Conservation (phyloP, 2,329 filamentous ascomycete species). For the Incumbomyces delicatus region DNA sequence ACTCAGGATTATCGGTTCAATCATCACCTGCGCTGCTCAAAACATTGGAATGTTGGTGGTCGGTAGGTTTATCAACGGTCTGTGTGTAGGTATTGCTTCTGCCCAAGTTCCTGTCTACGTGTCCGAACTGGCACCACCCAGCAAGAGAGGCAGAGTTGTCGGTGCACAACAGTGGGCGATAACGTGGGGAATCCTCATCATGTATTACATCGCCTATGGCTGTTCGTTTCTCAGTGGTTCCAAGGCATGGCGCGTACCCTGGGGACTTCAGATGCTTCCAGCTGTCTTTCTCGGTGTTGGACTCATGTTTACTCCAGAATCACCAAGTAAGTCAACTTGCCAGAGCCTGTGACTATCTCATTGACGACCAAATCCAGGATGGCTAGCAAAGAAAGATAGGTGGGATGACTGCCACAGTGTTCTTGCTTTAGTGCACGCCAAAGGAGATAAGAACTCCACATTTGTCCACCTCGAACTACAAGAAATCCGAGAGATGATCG, state of each 20-base stretch:
- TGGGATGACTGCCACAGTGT: slow-evolving; percentile 45
- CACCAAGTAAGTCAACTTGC: slow-evolving; percentile 52
- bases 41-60: slow-evolving; percentile 62
- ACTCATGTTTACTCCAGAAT: slow-evolving; percentile 53
- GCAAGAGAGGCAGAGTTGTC: slow-evolving; percentile 52
- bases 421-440: slow-evolving; percentile 50
- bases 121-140: slow-evolving; percentile 53
- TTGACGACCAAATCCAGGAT: slow-evolving; percentile 43
- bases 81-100: slow-evolving; percentile 64
- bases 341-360: not conserved
- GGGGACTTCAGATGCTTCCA: slow-evolving; percentile 55
- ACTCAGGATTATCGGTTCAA: slow-evolving; percentile 9
- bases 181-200: slow-evolving; percentile 58
- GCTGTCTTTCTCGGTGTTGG: slow-evolving; percentile 48
- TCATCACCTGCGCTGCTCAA: slow-evolving; percentile 33
- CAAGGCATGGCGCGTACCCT: slow-evolving; percentile 53
- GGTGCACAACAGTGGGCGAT: slow-evolving; percentile 67
- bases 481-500: slow-evolving; percentile 64
- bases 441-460: slow-evolving; percentile 53
- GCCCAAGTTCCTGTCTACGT: slow-evolving; percentile 63
- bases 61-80: slow-evolving; percentile 59
- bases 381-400: slow-evolving; percentile 53
- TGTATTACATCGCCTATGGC: slow-evolving; percentile 47
- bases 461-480: slow-evolving; percentile 59
- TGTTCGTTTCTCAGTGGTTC: slow-evolving; percentile 51